Evolutionary conservation across 2,329 filamentous ascomycete species (phyloP).

Genomic region (Hypomyces perniciosus): DNA sequence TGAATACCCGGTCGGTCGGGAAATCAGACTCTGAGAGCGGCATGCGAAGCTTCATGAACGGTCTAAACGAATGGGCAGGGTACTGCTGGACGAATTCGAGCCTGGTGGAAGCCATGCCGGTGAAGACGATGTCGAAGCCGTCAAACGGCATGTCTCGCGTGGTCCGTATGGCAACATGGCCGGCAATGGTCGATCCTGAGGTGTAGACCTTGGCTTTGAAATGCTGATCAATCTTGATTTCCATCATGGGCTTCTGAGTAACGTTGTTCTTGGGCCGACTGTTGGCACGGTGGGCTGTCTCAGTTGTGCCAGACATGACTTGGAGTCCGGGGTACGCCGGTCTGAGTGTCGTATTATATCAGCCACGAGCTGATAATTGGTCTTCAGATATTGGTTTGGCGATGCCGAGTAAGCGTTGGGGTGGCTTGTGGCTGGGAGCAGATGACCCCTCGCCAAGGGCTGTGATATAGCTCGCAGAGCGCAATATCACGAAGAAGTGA

Average conservation of each 20-base stretch:
- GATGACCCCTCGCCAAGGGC: background rate
- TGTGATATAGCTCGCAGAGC: background rate
- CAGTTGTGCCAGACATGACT: constrained; percentile 21
- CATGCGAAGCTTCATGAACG: constrained; percentile 52
- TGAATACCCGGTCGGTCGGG: constrained; percentile 41
- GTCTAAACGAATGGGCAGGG: constrained; percentile 43
- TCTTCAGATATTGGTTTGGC: background rate
- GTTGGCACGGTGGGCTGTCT: constrained; percentile 11
- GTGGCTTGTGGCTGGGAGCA: background rate
- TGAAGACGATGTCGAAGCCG: constrained; percentile 46
- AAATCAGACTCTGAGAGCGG: constrained; percentile 42
- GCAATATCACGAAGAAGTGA: background rate
- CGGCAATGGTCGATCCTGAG: constrained; percentile 45
- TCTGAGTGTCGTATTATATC: background rate
- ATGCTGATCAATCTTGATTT: constrained; percentile 47
- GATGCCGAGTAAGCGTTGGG: background rate
- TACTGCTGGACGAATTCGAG: constrained; percentile 45
- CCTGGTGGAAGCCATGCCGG: constrained; percentile 44
- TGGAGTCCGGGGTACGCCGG: too few relatives aligned
- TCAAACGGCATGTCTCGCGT: constrained; percentile 44
- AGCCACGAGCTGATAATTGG: background rate
- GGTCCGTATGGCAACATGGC: constrained; percentile 42
- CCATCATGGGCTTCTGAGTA: constrained; percentile 34
- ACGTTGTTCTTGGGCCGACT: constrained; percentile 7
- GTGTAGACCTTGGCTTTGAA: constrained; percentile 51